Conservation (phyloP, 352 stramenopile genomes). For the Globisporangium takayamanum region DNA sequence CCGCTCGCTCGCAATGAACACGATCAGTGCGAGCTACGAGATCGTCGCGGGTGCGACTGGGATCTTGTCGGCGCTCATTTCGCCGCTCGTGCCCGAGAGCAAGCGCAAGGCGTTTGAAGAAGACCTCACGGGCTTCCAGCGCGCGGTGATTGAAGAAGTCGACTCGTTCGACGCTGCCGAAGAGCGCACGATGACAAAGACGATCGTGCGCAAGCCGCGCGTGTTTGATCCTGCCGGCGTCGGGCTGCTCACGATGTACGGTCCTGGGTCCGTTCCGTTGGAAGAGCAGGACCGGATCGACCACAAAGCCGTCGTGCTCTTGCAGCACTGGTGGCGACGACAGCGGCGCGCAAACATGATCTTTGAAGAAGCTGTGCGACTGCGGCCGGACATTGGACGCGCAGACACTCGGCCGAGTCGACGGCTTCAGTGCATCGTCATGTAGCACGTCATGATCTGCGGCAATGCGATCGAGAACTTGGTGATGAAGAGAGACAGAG, state of each 20-base stretch:
- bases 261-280: slow-evolving; percentile 77
- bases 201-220: slow-evolving; percentile 79
- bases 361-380: slow-evolving; percentile 50
- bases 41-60: slow-evolving; percentile 76
- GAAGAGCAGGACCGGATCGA: slow-evolving; percentile 87
- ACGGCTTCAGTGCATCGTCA: slow-evolving; percentile 23
- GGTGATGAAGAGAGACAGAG: background rate
- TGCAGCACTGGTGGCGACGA: slow-evolving; percentile 84
- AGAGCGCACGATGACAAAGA: slow-evolving; percentile 84
- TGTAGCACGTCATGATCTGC: slow-evolving; percentile 1
- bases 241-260: slow-evolving; percentile 77
- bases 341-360: slow-evolving; percentile 55
- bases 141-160: slow-evolving; percentile 83
- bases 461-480: background rate
- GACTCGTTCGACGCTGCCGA: slow-evolving; percentile 81
- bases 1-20: slow-evolving; percentile 83
- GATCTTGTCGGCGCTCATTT: slow-evolving; percentile 68
- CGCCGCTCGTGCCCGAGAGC: slow-evolving; percentile 60
- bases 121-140: slow-evolving; percentile 80
- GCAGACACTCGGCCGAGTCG: slow-evolving; percentile 14
- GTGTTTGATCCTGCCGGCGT: slow-evolving; percentile 72
- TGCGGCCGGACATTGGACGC: slow-evolving; percentile 41
- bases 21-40: slow-evolving; percentile 86
- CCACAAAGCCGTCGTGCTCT: slow-evolving; percentile 62
- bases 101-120: slow-evolving; percentile 77